Evolutionary conservation across 73 alveolate species (phyloP).

Genomic region (Vitrella brassicaformis): DNA sequence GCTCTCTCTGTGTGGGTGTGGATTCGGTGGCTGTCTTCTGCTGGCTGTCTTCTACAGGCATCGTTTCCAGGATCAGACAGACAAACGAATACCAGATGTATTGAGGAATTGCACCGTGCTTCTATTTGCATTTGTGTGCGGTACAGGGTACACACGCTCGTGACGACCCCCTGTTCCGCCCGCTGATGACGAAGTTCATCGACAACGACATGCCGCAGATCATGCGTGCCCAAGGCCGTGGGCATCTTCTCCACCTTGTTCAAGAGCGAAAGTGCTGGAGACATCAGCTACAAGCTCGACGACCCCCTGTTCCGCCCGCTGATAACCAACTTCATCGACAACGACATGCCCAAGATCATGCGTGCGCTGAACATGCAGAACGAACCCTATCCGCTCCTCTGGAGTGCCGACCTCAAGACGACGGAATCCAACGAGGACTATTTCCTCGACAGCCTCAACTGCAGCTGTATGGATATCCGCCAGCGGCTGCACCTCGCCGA

Average conservation of each 20-base stretch:
- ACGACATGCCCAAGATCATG: slow-evolving; percentile 13
- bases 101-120: too few species aligned
- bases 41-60: too few species aligned
- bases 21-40: too few species aligned
- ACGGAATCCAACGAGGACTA: background rate
- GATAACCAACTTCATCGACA: slow-evolving; percentile 8
- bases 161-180: too few species aligned
- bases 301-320: slow-evolving; percentile 10
- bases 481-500: too few species aligned
- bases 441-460: background rate
- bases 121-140: too few species aligned
- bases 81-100: too few species aligned
- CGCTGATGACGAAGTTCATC: too few species aligned
- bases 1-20: too few species aligned
- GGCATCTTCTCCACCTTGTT: slow-evolving; percentile 15
- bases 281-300: slow-evolving; percentile 7
- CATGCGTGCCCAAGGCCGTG: slow-evolving; percentile 22
- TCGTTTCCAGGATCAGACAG: too few species aligned
- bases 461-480: background rate
- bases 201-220: too few species aligned
- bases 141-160: too few species aligned
- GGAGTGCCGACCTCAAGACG: slow-evolving; percentile 15
- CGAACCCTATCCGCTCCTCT: slow-evolving; percentile 11
- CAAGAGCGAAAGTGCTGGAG: slow-evolving; percentile 4
- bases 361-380: background rate